Base-by-base conservation (phyloP, 1,139 yeast species). In the Kazachstania sp. region DNA sequence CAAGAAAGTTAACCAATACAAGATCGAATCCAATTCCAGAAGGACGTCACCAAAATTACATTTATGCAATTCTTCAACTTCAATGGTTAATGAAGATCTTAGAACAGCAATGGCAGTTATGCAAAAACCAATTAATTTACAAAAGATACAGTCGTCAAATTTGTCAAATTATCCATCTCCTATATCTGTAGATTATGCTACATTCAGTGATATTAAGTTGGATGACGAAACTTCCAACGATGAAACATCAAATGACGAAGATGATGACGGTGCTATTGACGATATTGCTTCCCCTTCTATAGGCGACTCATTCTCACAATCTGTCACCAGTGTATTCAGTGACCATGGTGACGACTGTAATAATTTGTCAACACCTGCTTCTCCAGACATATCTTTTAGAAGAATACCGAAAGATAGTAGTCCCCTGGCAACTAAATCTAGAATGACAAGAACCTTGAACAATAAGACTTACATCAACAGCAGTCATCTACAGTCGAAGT, bases 301-400 rank as follows among this genome's bases (percentile, higher is more conserved):
- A 48, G 57, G 63, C 43, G 52, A 56, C 23, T 43, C 53, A 4
- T 51, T 58, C 30, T 53, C 56, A 2, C 46, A 52, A 29, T 59
- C 63, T 9, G 59, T 57, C 20, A 56, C 50, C 30, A 55, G 60
- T 37, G 49, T 59, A 30, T 59, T 59, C 45, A 58, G 61, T 45
- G 49, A 26, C 7, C 41, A 38, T 26, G 41, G 23, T 8, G 9
- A 9, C 23, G 48, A 47, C 18, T 54, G 23, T 13, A 13, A 48
- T 41, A 53, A 52, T 1, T 49, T 43, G 20, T 51, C 55, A 19
- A 56, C 60, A 4, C 61, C 63, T 19, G 47, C 57, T 9, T 56
- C 63, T 2, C 60, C 59, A 18, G 41, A 38, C 3, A 20, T 8
- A 9, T 20, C 30, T 1, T 23, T 23, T 9, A 23, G 28, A 23